Evolutionary conservation across 306 rosid genomes (phyloP), one percentile per base, ranked within the genome.

Genomic region (Begonia fuchsioides): DNA sequence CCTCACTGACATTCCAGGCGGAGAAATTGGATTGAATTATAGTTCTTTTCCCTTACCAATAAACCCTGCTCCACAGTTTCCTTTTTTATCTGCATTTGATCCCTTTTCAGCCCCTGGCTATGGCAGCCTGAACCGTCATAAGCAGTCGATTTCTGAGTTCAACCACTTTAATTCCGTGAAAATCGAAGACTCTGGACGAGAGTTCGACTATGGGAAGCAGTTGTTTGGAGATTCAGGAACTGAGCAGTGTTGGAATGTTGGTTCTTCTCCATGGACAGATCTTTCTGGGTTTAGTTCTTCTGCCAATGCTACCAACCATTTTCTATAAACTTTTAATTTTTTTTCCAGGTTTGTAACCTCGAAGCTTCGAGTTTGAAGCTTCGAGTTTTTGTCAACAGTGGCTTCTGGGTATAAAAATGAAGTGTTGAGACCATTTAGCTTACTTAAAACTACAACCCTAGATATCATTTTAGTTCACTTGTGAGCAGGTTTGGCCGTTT

Each of bases 201-300:
- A 26, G 35, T 26, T 26, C 35, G 35, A 26, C 7, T 2, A 4
- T 1, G 35, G 35, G 35, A 26, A 26, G 35, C 35, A 26, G 35
- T 26, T 26, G 35, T 26, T 26, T 26, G 35, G 53, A 74, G 72
- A 44, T 64, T 83, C 46, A 70, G 84, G 14, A 81, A 41, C 12
- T 41, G 14, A 82, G 64, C 93, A 81, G 52, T 66, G 72, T 9
- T 67, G 78, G 71, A 87, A 82, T 39, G 55, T 75, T 2, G 45
- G 41, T 18, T 6, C 45, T 9, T 68, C 62, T 69, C 59, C 82
- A 44, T 85, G 95, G 95, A 62, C 74, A 2, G 84, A 73, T 57
- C 66, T 71, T 73, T 71, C 87, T 50, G 75, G 68, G 14, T 81
- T 75, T 58, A 68, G 55, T 57, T 71, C 93, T 57, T 69, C 90